Percentiles rank a stretch among this genome's conserved stretches.
Conservation (phyloP, 1,139 yeast species). For the Pichia terricola region DNA sequence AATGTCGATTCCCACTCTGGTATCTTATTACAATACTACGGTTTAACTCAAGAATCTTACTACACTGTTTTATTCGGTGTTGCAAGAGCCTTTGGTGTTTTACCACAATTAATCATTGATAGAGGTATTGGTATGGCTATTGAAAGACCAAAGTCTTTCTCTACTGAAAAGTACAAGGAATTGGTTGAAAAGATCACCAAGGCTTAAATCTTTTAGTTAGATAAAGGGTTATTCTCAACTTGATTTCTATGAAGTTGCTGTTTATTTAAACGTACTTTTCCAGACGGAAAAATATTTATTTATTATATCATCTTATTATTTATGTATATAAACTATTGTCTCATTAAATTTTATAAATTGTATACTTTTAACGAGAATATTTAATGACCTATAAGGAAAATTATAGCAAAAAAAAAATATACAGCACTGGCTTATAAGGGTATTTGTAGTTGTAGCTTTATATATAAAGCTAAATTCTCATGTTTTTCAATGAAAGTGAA, state of each 20-base stretch:
- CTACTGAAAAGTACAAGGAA: conserved; percentile 60
- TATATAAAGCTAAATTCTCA: too few species aligned
- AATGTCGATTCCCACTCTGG: conserved; percentile 98
- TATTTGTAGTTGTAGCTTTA: too few species aligned
- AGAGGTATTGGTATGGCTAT: conserved; percentile 92
- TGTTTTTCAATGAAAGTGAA: too few species aligned
- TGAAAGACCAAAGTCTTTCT: conserved; percentile 97
- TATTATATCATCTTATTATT: neutral
- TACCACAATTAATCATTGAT: conserved; percentile 94
- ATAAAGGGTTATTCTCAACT: too few species aligned
- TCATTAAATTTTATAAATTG: too few species aligned
- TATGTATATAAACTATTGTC: too few species aligned
- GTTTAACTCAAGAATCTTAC: conserved; percentile 89
- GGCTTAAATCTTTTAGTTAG: conserved; percentile 7
- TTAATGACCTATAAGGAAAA: too few species aligned
- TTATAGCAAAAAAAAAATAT: too few species aligned
- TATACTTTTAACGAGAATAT: too few species aligned
- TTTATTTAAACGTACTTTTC: too few species aligned
- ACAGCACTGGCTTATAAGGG: too few species aligned
- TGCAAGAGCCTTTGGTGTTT: conserved; percentile 94
- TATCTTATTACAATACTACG: conserved; percentile 93
- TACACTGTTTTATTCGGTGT: conserved; percentile 98
- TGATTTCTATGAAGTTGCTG: too few species aligned
- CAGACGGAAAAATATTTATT: neutral
- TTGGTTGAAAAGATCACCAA: conserved; percentile 34